phyloP scores from a whole-genome alignment of 1,284 basidiomycete genomes.

The Papiliotrema flavescens region DNA sequence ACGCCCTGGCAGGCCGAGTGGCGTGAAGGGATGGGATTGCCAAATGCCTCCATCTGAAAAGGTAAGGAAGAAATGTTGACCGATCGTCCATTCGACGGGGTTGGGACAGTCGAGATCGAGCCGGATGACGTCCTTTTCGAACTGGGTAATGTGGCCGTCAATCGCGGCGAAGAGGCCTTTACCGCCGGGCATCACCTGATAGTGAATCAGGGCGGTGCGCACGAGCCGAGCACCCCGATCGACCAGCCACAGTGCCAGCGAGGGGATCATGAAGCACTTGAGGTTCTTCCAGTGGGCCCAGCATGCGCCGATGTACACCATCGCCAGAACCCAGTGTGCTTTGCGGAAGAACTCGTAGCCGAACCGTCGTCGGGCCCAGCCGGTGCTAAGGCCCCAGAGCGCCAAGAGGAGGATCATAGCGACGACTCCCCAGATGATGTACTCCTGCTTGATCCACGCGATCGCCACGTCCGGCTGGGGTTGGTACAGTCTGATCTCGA shows the following conservation, averaged over 20 bases:
- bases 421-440: conserved; percentile 35
- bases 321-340: conserved; percentile 33
- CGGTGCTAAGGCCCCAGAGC: conserved; percentile 25
- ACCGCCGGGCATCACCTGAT: conserved; percentile 23
- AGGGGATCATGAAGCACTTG: conserved; percentile 35
- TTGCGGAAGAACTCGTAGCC: conserved; percentile 39
- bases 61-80: conserved; percentile 36
- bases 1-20: conserved; percentile 21
- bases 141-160: conserved; percentile 18
- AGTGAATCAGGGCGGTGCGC: conserved; percentile 29
- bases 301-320: conserved; percentile 35
- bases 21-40: conserved; percentile 39
- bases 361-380: conserved; percentile 18
- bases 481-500: conserved; percentile 32
- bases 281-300: conserved; percentile 32
- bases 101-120: conserved; percentile 22
- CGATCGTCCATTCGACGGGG: conserved; percentile 14
- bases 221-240: conserved; percentile 24
- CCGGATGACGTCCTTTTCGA: conserved; percentile 21
- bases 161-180: conserved; percentile 26
- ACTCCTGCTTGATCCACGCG: conserved; percentile 28
- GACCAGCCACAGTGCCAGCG: conserved; percentile 25
- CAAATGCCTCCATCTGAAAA: conserved; percentile 28
- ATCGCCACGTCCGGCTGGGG: conserved; percentile 26
- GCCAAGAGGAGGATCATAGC: conserved; percentile 25